Evolutionary conservation across 108 stramenopile genomes (phyloP), one percentile per base, ranked within the genome.

Genomic region (Craspedostauros australis): DNA sequence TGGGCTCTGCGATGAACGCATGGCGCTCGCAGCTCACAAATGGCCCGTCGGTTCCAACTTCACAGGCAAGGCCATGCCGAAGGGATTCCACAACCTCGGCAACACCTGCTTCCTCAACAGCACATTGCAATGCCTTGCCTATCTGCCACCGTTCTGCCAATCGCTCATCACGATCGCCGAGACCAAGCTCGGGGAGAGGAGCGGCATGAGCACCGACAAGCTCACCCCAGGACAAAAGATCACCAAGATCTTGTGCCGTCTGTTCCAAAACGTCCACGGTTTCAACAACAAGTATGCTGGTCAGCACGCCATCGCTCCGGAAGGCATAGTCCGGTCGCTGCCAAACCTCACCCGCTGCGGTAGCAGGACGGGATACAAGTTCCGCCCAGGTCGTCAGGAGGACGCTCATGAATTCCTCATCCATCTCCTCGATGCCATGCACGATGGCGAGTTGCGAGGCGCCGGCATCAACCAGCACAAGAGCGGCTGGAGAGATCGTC

Each of bases 321-420:
- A 70, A 46, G 29, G 44, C 1, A 76, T 98, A 30, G 82, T 89
- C 47, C 60, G 64, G 28, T 70, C 64, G 30, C 60, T 98, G 12
- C 73, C 79, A 14, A 54, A 47, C 28, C 68, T 92, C 37, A 75
- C 69, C 32, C 55, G 46, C 34, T 46, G 57, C 24, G 76, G 75
- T 4, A 72, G 67, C 37, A 57, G 70, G 32, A 72, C 68, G 43
- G 78, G 82, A 2, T 79, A 82, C 50, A 83, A 88, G 45, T 96
- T 98, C 58, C 76, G 94, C 42, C 82, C 75, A 14, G 94, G 92
- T 8, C 60, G 95, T 29, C 95, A 99, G 73, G 95, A 99, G 66
- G 98, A 99, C 70, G 92, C 95, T 4, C 98, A 99, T 67, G 98
- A 99, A 64, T 94, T 96, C 53, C 70, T 97, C 21, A 92, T 96